Conservation (phyloP, 1,139 yeast genomes). For the Yamadazyma oceani region DNA sequence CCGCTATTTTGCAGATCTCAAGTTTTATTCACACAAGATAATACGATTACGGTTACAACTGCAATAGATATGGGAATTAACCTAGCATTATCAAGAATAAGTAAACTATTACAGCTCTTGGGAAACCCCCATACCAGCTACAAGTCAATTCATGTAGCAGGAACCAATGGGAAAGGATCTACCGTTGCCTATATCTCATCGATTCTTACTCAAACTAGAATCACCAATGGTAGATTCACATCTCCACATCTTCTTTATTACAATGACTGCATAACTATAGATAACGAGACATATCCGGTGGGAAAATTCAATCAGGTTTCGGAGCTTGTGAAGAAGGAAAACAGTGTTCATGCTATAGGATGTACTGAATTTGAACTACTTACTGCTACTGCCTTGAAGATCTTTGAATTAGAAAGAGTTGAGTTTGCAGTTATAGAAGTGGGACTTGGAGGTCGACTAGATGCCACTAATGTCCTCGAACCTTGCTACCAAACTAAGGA, state of each 20-base stretch:
- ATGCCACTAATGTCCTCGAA: conserved; percentile 72
- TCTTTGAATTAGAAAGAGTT: conserved; percentile 60
- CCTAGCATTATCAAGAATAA: conserved; percentile 66
- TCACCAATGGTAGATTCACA: conserved; percentile 74
- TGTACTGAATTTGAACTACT: conserved; percentile 87
- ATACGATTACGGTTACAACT: background rate
- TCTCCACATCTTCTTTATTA: conserved; percentile 79
- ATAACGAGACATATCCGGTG: conserved; percentile 55
- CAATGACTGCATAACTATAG: conserved; percentile 72
- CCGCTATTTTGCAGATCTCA: too few relatives aligned
- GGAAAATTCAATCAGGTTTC: conserved; percentile 48
- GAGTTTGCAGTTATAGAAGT: conserved; percentile 82
- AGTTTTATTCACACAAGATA: background rate
- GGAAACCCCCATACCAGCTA: conserved; percentile 68
- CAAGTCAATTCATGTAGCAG: conserved; percentile 80
- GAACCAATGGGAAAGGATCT: conserved; percentile 95
- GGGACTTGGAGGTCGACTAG: conserved; percentile 85
- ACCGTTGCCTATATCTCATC: conserved; percentile 77
- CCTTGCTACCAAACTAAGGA: conserved; percentile 19
- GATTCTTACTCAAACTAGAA: conserved; percentile 48
- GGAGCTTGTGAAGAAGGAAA: conserved; percentile 32
- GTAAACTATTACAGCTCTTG: conserved; percentile 52
- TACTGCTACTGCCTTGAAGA: conserved; percentile 80
- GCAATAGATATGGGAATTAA: conserved; percentile 36
- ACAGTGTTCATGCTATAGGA: conserved; percentile 42